A percentile compares a stretch with the other conserved stretches of the same genome.
Conservation (phyloP, 129 eudicot species). For the Ambrosia artemisiifolia region DNA sequence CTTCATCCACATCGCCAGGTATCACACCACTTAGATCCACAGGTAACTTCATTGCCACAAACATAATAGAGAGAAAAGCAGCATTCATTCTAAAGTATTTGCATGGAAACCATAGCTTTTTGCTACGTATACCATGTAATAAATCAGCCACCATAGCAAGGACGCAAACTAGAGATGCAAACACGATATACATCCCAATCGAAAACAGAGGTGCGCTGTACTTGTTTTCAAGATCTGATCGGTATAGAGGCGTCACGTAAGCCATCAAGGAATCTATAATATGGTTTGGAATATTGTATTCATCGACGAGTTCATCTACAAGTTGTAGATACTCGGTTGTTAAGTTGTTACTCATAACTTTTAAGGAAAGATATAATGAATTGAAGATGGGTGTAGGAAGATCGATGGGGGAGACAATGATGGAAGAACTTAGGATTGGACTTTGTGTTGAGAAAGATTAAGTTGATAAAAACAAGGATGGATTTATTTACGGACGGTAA, state of each 20-base stretch:
- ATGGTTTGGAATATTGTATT: neutral
- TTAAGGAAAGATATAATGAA: neutral
- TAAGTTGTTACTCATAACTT: neutral
- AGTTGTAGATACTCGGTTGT: neutral
- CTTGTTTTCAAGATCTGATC: neutral
- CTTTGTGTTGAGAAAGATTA: neutral
- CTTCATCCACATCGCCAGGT: conserved; percentile 1
- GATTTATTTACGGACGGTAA: too few species aligned
- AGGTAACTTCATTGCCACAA: conserved; percentile 4
- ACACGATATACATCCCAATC: conserved; percentile 6
- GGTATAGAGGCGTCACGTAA: neutral
- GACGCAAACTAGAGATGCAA: neutral
- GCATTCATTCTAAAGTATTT: neutral
- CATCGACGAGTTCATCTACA: too few species aligned
- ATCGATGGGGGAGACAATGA: too few species aligned
- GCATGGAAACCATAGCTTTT: neutral
- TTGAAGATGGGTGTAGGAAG: neutral
- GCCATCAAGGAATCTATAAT: neutral
- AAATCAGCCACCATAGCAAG: conserved; percentile 1
- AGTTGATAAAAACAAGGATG: too few species aligned
- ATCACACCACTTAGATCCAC: neutral
- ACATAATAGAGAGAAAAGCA: neutral
- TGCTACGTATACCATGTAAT: neutral
- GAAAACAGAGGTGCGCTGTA: neutral
- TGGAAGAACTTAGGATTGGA: neutral